Base-by-base conservation (phyloP, 345 rosid genomes). In the Pseudoturritis turrita region DNA sequence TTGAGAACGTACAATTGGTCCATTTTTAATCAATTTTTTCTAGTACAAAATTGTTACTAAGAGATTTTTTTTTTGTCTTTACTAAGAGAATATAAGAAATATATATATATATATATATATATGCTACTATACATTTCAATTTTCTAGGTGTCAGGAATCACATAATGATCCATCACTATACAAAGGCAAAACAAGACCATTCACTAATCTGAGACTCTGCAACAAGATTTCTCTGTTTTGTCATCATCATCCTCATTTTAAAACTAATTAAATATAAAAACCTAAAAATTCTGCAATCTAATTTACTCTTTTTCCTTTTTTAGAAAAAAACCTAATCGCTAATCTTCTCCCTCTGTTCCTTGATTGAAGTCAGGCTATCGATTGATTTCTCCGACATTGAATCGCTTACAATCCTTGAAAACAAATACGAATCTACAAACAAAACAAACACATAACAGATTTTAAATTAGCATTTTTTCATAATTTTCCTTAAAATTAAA, bases 161-260 rank as follows among this genome's bases (percentile, higher is more conserved):
- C 81, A 83, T 79, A 61, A 83, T 83, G 77, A 73, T 53, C 69
- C 80, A 69, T 83, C 83, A 76, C 78, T 79, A 50, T 72, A 77
- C 77, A 78, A 61, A 70, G 45, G 35, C 62, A 69, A 62, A 57
- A 39, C 59, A 35, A 62, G 71, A 50, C 41, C 70, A 23, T 73
- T 61, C 72, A 55, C 70, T 61, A 68, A 54, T 75, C 37, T 44
- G 51, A 41, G 45, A 36, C 45, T 51, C 33, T 73, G 72, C 71
- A 39, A 54, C 65, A 45, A 54, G 71, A 65, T 71, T 58, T 72
- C 56, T 68, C 64, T 56, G 74, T 62, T 71, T 58, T 53, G 75
- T 72, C 83, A 68, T 65, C 58, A 50, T 70, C 31, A 51, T 43
- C 17, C 6, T 59, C 68, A 11, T 51, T 66, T 56, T 40, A 40